phyloP scores from a whole-genome alignment of 2,329 filamentous ascomycete genomes.

The Coniochaeta hoffmannii region DNA sequence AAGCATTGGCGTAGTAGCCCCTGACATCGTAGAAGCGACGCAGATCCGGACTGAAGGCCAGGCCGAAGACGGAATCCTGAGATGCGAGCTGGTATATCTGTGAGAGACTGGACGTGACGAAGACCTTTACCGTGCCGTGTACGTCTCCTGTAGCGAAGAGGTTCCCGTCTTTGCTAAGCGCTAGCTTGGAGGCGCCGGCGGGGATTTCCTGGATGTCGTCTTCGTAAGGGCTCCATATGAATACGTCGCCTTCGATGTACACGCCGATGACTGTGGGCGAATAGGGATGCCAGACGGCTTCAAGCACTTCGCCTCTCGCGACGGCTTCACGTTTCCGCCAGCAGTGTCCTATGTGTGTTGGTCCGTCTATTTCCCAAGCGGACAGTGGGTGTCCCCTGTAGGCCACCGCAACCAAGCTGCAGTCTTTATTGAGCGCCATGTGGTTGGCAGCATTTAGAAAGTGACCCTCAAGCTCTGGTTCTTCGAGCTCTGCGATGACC shows the following conservation, averaged over 20 bases:
- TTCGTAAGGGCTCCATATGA: conserved; percentile 18
- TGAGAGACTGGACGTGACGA: conserved; percentile 9
- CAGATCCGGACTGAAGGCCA: conserved; percentile 12
- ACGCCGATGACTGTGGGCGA: conserved; percentile 13
- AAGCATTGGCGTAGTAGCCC: conserved; percentile 13
- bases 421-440: conserved; percentile 11
- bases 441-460: no score
- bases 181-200: conserved; percentile 1
- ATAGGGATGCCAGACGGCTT: conserved; percentile 16
- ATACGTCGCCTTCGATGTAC: conserved; percentile 11
- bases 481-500: no score
- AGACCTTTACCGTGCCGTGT: conserved; percentile 11
- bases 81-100: conserved; percentile 13
- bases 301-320: no score
- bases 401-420: conserved; percentile 12
- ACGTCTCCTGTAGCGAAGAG: conserved; percentile 12
- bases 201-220: conserved; percentile 8
- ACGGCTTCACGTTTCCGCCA: conserved; percentile 6
- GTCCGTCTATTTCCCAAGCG: conserved; percentile 13
- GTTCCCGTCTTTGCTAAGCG: conserved; percentile 7
- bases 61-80: conserved; percentile 8
- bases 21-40: conserved; percentile 14
- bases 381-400: conserved; percentile 10
- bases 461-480: no score
- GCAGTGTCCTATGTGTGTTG: conserved; percentile 13